phyloP scores from a whole-genome alignment of 331 rosid genomes.

The Rhamnella rubrinervis region DNA sequence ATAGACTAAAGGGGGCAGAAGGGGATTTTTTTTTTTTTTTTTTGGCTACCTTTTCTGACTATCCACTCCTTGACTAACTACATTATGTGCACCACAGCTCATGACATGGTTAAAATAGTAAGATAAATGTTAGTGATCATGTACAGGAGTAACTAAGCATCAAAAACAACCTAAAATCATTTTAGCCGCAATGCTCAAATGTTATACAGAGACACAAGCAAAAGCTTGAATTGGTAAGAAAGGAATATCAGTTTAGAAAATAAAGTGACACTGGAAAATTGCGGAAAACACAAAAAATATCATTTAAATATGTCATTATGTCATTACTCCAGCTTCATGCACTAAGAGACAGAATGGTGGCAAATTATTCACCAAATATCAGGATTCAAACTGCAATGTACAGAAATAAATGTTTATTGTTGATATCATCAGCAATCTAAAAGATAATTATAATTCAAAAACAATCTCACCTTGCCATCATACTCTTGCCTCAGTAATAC shows the following conservation, averaged over 20 bases:
- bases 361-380: background rate
- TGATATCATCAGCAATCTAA: background rate
- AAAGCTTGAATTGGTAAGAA: background rate
- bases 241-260: background rate
- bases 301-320: background rate
- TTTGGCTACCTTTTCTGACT: background rate
- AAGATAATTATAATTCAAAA: background rate
- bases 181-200: background rate
- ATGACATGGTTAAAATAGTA: background rate
- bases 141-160: background rate
- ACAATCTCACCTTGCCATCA: slow-evolving; percentile 79
- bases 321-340: background rate
- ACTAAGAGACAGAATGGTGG: background rate
- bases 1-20: no score
- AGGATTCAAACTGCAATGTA: background rate
- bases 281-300: background rate
- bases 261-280: background rate
- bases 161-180: background rate
- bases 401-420: background rate
- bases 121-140: background rate
- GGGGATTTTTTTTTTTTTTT: no score
- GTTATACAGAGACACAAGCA: slow-evolving; percentile 1
- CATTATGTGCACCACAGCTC: background rate
- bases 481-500: slow-evolving; percentile 80
- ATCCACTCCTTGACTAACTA: background rate